Percentiles rank a stretch among this genome's conserved stretches.
phyloP scores from a whole-genome alignment of 345 rosid genomes.

The Lenwebbia sp. region DNA sequence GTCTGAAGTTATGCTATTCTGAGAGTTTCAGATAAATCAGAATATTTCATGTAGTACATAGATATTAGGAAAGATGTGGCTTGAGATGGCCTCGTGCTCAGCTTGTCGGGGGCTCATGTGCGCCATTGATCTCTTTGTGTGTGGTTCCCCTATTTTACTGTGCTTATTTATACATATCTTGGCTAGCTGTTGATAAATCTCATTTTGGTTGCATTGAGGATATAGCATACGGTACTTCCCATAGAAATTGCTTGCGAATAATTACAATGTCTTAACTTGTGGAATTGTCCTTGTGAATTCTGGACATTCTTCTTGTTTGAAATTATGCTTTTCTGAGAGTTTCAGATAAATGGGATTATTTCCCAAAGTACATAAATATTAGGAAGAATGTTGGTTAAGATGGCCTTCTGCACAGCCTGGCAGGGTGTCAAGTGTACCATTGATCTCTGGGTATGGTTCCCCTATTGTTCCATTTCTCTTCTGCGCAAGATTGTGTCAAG shows the following conservation, averaged over 20 bases:
- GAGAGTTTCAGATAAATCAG: not conserved
- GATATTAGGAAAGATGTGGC: not conserved
- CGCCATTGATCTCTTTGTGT: not conserved
- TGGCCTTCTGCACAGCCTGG: not conserved
- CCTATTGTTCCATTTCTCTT: not conserved
- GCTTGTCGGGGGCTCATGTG: not conserved
- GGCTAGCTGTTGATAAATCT: not conserved
- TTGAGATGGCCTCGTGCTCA: not conserved
- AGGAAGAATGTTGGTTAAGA: not conserved
- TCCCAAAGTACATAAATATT: not conserved
- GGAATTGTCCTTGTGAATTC: not conserved
- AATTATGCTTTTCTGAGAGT: not conserved
- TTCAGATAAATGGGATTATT: not conserved
- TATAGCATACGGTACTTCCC: not conserved
- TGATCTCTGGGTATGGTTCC: not conserved
- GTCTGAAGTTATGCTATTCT: not conserved
- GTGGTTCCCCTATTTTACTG: not conserved
- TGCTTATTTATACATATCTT: not conserved
- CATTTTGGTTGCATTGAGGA: not conserved
- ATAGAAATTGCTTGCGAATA: not conserved
- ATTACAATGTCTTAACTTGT: not conserved
- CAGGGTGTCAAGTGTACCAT: not conserved
- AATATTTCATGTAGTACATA: not conserved
- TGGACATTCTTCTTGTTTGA: not conserved
- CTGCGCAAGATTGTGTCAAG: not conserved